Percentiles rank a stretch among this genome's conserved stretches.
These are phyloP conservation scores for Rhizomucor miehei DNA, from an alignment of 371 early-diverging fungal genomes.

Conservation along the genomic window DNA sequence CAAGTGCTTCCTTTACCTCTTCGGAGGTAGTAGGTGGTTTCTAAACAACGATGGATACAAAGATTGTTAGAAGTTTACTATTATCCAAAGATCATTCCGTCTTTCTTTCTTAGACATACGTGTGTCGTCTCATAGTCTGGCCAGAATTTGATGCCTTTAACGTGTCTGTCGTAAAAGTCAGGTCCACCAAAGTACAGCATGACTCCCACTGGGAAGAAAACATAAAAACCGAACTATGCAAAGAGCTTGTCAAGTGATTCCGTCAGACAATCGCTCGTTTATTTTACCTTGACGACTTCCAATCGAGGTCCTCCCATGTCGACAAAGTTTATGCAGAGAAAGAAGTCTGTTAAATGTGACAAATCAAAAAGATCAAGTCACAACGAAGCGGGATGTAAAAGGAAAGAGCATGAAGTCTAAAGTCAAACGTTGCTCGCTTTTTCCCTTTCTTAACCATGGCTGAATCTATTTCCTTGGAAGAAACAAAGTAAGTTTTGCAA, in stretches of 20 bases:
- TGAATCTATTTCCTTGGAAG: slow-evolving; percentile 54
- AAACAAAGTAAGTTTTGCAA: slow-evolving; percentile 55
- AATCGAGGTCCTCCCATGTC: slow-evolving; percentile 51
- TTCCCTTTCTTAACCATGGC: slow-evolving; percentile 18
- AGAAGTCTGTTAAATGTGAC: too few species aligned
- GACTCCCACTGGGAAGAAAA: slow-evolving; percentile 50
- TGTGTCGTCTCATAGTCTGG: slow-evolving; percentile 44
- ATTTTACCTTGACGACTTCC: slow-evolving; percentile 46
- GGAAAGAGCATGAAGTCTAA: too few species aligned
- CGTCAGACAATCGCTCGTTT: not conserved
- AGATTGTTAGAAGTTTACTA: not conserved
- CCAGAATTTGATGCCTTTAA: slow-evolving; percentile 52
- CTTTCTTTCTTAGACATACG: slow-evolving; percentile 21
- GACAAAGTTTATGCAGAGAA: not conserved
- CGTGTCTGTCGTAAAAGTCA: slow-evolving; percentile 47
- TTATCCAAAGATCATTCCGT: too few species aligned
- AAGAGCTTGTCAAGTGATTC: not conserved
- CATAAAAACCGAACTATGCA: slow-evolving; percentile 51
- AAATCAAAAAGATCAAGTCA: too few species aligned
- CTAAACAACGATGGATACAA: too few species aligned
- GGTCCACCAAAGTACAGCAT: slow-evolving; percentile 60
- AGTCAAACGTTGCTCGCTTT: not conserved
- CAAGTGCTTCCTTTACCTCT: slow-evolving; percentile 35
- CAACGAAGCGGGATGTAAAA: too few species aligned
- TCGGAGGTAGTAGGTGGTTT: slow-evolving; percentile 48